Evolutionary conservation across 202 grass and related monocot genomes (phyloP), one percentile per base, ranked within the genome.

Genomic region (Bolboschoenoplectus hybrid): DNA sequence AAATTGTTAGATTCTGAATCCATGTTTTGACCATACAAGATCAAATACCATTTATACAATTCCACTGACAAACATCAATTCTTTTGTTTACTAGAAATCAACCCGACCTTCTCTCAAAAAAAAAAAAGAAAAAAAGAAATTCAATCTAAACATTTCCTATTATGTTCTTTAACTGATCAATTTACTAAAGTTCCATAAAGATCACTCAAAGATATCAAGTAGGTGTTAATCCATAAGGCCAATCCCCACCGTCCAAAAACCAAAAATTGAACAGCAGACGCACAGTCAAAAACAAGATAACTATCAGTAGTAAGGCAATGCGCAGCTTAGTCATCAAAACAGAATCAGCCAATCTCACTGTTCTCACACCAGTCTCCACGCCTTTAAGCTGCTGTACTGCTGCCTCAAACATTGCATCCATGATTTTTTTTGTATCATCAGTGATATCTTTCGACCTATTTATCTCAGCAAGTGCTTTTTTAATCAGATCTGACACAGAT

Each of bases 341-440:
- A 39, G 82, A n/a, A 55, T n/a, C 35, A 84, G 43, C 36, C 32
- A 39, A n/a, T 67, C 80, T 67, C 5, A 41, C 6, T 9, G 10
- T 39, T 6, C 51, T 84, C 64, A 2, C n/a, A 43, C 8, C 34
- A 84, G 6, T 56, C 14, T 84, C 47, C 61, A 6, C 3, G 38
- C 80, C 41, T 35, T 84, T 51, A 40, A 84, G 36, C 36, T 84
- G 82, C 43, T 56, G 32, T 7, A 84, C 66, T 53, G 64, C 65
- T 43, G 49, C 63, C 35, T 84, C 82, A 6, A 84, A 70, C 47
- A 84, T 84, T 3, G 82, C 82, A 55, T 84, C 82, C 47, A 84
- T 71, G 19, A 84, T 56, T 26, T 52, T 57, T 65, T 84, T 84
- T 11, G 82, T 68, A 36, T 40, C 49, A 40, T 56, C 11, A 10